A percentile compares a stretch with the other conserved stretches of the same genome.
These are phyloP conservation scores for Rickenella mellea DNA, from an alignment of 768 basidiomycete genomes.

Conservation along the genomic window DNA sequence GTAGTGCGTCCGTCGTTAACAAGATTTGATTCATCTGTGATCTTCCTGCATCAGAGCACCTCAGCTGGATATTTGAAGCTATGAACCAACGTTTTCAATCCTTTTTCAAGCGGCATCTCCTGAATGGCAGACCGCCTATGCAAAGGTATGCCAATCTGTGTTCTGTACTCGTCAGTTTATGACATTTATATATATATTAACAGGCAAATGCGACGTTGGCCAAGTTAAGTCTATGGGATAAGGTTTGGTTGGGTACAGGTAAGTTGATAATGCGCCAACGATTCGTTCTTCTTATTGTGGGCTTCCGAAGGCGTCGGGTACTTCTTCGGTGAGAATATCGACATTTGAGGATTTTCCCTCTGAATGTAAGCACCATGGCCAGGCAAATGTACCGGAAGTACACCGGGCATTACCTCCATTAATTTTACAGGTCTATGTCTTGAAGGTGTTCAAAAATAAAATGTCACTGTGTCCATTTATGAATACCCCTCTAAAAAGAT, in stretches of 20 bases:
- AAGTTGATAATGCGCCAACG: too few relatives aligned
- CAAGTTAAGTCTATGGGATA: conserved; percentile 44
- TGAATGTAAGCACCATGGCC: background rate
- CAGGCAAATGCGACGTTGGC: conserved; percentile 40
- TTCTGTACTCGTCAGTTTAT: background rate
- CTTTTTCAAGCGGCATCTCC: too few relatives aligned
- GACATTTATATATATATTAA: background rate
- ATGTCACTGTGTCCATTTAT: background rate
- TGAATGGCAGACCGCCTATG: conserved; percentile 46
- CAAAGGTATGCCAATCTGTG: conserved; percentile 32
- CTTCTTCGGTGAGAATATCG: conserved; percentile 4
- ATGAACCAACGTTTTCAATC: too few relatives aligned
- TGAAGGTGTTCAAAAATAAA: conserved; percentile 18
- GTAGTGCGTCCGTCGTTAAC: too few relatives aligned
- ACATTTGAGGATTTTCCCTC: too few relatives aligned
- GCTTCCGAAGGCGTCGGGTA: background rate
- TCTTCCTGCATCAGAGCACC: too few relatives aligned
- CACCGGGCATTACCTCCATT: conserved; percentile 33
- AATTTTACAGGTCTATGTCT: conserved; percentile 41
- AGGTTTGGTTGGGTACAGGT: conserved; percentile 49
- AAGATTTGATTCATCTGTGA: too few relatives aligned
- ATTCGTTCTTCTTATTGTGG: conserved; percentile 1
- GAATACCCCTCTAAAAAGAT: conserved; percentile 21
- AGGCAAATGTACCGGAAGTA: conserved; percentile 41
- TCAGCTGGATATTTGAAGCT: too few relatives aligned